phyloP scores from a whole-genome alignment of 2,329 filamentous ascomycete genomes.

The Trichoderma hamatum region DNA sequence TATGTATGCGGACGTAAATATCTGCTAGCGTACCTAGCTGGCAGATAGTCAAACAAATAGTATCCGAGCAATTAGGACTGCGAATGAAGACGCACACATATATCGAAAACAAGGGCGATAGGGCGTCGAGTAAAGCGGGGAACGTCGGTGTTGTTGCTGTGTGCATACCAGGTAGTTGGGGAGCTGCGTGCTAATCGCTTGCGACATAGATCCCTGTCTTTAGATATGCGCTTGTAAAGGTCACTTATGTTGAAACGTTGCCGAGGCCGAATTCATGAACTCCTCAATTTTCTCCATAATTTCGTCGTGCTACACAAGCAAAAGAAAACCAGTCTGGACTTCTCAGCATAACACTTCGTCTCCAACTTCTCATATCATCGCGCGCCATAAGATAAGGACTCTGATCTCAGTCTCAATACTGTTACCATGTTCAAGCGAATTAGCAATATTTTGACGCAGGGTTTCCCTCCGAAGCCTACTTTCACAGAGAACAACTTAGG shows the following conservation, averaged over 20 bases:
- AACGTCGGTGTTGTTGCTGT: not conserved
- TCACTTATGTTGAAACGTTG: not conserved
- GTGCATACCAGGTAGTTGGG: not conserved
- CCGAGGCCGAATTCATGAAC: not conserved
- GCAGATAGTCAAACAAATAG: not conserved
- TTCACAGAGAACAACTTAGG: slow-evolving; percentile 66
- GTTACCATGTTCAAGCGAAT: not conserved
- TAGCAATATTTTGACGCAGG: slow-evolving; percentile 13
- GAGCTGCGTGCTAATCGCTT: not conserved
- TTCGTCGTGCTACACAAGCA: not conserved
- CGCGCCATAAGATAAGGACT: not conserved
- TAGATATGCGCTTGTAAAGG: not conserved
- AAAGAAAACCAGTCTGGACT: not conserved
- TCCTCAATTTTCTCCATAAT: not conserved
- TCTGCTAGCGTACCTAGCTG: not conserved
- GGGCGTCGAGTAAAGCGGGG: too few species aligned
- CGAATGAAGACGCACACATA: not conserved
- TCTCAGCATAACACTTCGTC: not conserved
- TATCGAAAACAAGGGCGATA: too few species aligned
- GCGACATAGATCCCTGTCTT: not conserved
- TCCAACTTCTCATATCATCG: not conserved
- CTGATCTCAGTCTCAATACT: not conserved
- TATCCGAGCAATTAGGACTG: not conserved
- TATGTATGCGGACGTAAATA: not conserved
- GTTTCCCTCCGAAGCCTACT: slow-evolving; percentile 31